Base-by-base conservation (phyloP, 225 moss, liverwort and hornwort species). In the Antitrichia curtipendula region DNA sequence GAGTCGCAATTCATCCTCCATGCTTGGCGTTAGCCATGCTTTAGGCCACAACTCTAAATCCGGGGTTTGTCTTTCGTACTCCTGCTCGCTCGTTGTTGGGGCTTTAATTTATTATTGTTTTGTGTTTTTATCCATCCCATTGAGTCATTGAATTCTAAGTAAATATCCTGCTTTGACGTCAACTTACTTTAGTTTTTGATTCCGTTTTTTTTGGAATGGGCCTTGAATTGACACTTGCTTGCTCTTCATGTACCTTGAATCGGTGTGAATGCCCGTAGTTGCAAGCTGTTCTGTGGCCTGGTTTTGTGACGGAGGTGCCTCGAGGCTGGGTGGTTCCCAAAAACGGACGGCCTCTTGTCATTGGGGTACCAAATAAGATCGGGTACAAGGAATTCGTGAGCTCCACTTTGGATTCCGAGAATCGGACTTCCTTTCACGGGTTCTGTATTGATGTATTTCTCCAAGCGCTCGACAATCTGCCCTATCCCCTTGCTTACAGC, bases 291-390 rank as follows among this genome's bases (percentile, higher is more conserved):
- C 92, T 98, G 27, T 98, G 98, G 98, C 98, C 98, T 34, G 98
- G 98, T 23, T 93, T 95, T 62, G 88, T 86, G 22, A 91, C 91
- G 34, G 92, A 94, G 82, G 90, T 96, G 25, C 98, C 98, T 11
- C 90, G 94, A 89, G 98, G 98, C 7, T 98, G 98, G 98, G 95
- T 94, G 82, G 95, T 96, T 73, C 94, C 96, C 6, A 96, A 95
- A 69, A 94, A 96, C 61, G 98, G 98, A 41, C 92, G 94, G 82
- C 95, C 92, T 60, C 90, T 98, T 22, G 23, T 89, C 65, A 97
- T 98, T 45, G 98, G 97, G n/a, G 95, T 98, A 65, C 98, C 98
- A 14, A 86, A 92, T 63, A 98, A 98, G 84, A 90, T 90, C 32
- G 98, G 97, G 21, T 98, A 97, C 77, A 92, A 88, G 60, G 92